These are phyloP conservation scores for Penicillium sp. DNA, from an alignment of 2,329 filamentous ascomycete genomes.

Conservation along the genomic window DNA sequence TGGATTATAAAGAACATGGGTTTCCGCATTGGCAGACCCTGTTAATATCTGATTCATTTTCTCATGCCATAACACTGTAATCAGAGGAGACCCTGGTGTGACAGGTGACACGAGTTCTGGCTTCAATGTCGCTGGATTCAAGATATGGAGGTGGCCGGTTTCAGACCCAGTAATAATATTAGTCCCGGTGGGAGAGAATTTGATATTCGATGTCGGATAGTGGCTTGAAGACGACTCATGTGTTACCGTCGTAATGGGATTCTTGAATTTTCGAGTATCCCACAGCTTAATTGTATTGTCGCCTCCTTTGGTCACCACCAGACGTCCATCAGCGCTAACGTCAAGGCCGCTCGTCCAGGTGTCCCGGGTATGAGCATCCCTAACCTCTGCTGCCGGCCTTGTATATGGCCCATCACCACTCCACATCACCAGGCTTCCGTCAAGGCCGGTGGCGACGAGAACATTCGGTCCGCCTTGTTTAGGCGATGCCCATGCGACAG, in stretches of 20 bases:
- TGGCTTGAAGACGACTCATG: slow-evolving; percentile 80
- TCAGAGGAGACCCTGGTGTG: slow-evolving; percentile 77
- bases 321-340: slow-evolving; percentile 82
- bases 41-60: slow-evolving; percentile 96
- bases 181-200: slow-evolving; percentile 78
- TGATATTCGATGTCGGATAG: slow-evolving; percentile 81
- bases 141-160: slow-evolving; percentile 80
- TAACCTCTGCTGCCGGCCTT: slow-evolving; percentile 76
- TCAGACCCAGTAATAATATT: slow-evolving; percentile 86
- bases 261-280: slow-evolving; percentile 95
- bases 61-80: slow-evolving; percentile 85
- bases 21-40: slow-evolving; percentile 85
- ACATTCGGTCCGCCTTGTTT: slow-evolving; percentile 73
- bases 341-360: slow-evolving; percentile 93
- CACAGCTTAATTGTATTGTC: slow-evolving; percentile 93
- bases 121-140: slow-evolving; percentile 86
- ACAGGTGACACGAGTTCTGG: slow-evolving; percentile 82
- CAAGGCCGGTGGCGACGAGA: slow-evolving; percentile 76
- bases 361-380: slow-evolving; percentile 73
- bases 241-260: slow-evolving; percentile 72
- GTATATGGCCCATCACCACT: slow-evolving; percentile 80
- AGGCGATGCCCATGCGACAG: slow-evolving; percentile 78
- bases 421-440: slow-evolving; percentile 91
- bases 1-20: slow-evolving; percentile 86
- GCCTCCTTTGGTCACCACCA: slow-evolving; percentile 85